phyloP scores from a whole-genome alignment of 345 rosid species.

The Microcos paniculata region DNA sequence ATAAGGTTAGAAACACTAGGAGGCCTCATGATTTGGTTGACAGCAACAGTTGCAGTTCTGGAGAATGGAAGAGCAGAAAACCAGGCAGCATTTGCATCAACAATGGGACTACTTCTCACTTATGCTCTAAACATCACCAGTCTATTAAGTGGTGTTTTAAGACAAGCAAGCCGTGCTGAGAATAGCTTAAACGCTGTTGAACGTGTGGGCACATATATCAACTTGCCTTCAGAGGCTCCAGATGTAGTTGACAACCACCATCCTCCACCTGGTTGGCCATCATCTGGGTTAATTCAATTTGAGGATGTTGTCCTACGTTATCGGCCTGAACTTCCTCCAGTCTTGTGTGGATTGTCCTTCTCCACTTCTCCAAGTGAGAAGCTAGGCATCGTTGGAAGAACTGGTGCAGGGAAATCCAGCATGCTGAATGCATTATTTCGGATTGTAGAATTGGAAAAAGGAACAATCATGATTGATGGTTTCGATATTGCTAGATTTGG shows the following conservation, averaged over 20 bases:
- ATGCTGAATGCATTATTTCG: conserved; percentile 91
- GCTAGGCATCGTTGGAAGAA: conserved; percentile 95
- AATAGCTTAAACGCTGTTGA: conserved; percentile 95
- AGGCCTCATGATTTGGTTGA: conserved; percentile 92
- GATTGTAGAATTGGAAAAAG: conserved; percentile 80
- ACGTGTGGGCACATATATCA: conserved; percentile 82
- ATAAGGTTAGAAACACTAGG: conserved; percentile 86
- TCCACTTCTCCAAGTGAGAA: conserved; percentile 65
- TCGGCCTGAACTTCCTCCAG: conserved; percentile 92
- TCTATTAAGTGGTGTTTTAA: conserved; percentile 72
- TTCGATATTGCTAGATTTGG: conserved; percentile 65
- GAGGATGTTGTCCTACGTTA: conserved; percentile 84
- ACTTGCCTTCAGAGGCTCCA: conserved; percentile 88
- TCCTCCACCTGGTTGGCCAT: conserved; percentile 86
- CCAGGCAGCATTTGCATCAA: conserved; percentile 69
- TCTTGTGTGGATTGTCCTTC: conserved; percentile 74
- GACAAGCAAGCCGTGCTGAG: conserved; percentile 92
- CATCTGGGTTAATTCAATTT: conserved; percentile 68
- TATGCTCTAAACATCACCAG: conserved; percentile 80
- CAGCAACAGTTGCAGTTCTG: conserved; percentile 84
- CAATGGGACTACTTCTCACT: conserved; percentile 94
- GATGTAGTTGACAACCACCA: conserved; percentile 58
- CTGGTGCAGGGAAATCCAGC: conserved; percentile 96
- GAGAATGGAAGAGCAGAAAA: conserved; percentile 64
- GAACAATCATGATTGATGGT: conserved; percentile 74